Percentiles rank a stretch among this genome's conserved stretches.
Evolutionary conservation across 257 asterid species (phyloP).

Genomic region (Plantago elongata): DNA sequence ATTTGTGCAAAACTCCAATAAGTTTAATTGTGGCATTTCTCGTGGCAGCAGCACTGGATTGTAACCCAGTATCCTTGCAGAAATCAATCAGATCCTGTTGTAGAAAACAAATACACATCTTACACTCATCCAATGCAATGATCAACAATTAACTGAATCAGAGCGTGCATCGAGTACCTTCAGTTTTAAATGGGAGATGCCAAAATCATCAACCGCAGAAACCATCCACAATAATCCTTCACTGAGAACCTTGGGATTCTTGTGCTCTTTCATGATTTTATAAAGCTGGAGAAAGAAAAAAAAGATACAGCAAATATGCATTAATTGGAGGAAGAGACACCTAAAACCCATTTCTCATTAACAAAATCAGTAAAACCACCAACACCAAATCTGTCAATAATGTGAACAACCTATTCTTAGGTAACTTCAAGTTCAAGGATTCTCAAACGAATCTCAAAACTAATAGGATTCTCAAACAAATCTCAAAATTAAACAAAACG

Average conservation of each 20-base stretch:
- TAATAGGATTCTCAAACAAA: no score
- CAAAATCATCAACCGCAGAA: slow-evolving; percentile 87
- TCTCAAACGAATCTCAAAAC: background rate
- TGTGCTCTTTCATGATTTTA: slow-evolving; percentile 96
- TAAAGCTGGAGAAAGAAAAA: slow-evolving; percentile 47
- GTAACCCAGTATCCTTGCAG: slow-evolving; percentile 94
- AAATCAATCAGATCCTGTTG: slow-evolving; percentile 91
- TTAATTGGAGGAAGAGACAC: background rate
- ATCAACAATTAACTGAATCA: slow-evolving; percentile 4
- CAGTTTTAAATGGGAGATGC: slow-evolving; percentile 67
- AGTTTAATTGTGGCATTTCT: slow-evolving; percentile 92
- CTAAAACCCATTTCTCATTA: slow-evolving; percentile 2
- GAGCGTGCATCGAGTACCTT: slow-evolving; percentile 43
- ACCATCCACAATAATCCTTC: slow-evolving; percentile 98
- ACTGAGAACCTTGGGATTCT: slow-evolving; percentile 97
- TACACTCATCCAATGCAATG: background rate
- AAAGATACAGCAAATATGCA: slow-evolving; percentile 13
- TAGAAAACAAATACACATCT: slow-evolving; percentile 14
- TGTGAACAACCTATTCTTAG: background rate
- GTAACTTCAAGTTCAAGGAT: background rate
- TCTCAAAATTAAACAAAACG: background rate
- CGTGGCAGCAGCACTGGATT: slow-evolving; percentile 97
- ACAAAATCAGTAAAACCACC: slow-evolving; percentile 4
- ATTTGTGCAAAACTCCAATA: slow-evolving; percentile 83
- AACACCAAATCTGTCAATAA: background rate